Percentiles rank a stretch among this genome's conserved stretches.
phyloP scores from a whole-genome alignment of 768 basidiomycete genomes.

The Scleroderma citrinum region DNA sequence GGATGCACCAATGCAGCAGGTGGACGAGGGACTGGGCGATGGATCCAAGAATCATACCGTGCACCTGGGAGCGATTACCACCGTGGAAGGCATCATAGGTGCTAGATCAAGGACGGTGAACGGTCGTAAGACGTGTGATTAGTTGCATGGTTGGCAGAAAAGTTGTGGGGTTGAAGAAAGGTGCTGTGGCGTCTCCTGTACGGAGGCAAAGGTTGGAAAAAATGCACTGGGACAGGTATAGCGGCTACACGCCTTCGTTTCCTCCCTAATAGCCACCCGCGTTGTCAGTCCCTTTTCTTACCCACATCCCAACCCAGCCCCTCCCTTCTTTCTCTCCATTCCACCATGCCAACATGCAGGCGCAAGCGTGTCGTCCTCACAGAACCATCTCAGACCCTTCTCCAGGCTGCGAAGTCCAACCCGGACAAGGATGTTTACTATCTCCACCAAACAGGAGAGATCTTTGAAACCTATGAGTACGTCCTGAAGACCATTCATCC shows the following conservation, averaged over 20 bases:
- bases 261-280: constrained; percentile 53
- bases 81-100: not conserved
- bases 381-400: constrained; percentile 67
- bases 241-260: constrained; percentile 40
- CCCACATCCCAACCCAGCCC: constrained; percentile 43
- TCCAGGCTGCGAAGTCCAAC: constrained; percentile 57
- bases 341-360: constrained; percentile 78
- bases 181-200: constrained; percentile 19
- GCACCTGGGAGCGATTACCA: not conserved
- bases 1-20: not conserved
- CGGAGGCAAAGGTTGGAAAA: constrained; percentile 19
- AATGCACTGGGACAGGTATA: constrained; percentile 28
- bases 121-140: not conserved
- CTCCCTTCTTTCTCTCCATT: constrained; percentile 38
- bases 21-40: not conserved
- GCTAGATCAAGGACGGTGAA: not conserved
- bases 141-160: not conserved
- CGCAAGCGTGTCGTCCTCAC: constrained; percentile 88
- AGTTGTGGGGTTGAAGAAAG: constrained; percentile 4
- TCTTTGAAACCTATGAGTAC: constrained; percentile 95
- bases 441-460: constrained; percentile 92
- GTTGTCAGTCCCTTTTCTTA: constrained; percentile 54
- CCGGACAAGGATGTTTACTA: constrained; percentile 80
- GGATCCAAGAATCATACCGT: not conserved
- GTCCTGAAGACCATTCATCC: constrained; percentile 32